Evolutionary conservation across 2,329 filamentous ascomycete genomes (phyloP).

Genomic region (Aspergillus pseudoviridinutans): DNA sequence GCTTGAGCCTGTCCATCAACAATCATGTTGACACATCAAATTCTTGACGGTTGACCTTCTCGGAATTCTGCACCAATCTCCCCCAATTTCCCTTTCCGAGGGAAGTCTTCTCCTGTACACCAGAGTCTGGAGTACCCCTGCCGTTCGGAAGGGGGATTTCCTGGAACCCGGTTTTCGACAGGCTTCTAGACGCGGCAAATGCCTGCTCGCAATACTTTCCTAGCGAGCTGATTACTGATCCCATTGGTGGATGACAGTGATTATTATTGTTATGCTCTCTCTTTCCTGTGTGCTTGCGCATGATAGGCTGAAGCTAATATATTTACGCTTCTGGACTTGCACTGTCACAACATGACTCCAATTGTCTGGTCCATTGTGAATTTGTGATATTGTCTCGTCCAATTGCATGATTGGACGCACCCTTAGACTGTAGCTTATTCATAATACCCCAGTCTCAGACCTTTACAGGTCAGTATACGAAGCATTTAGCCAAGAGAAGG

Average conservation of each 20-base stretch:
- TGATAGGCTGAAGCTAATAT: not conserved
- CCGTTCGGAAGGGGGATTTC: not conserved
- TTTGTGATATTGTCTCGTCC: too few relatives aligned
- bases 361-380: too few relatives aligned
- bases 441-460: not conserved
- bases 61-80: not conserved
- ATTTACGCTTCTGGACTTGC: not conserved
- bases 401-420: too few relatives aligned
- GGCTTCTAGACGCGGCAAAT: not conserved
- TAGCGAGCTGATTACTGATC: too few relatives aligned
- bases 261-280: not conserved
- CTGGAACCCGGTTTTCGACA: not conserved
- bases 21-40: not conserved
- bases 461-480: not conserved
- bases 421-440: not conserved
- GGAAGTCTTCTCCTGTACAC: not conserved
- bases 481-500: not conserved
- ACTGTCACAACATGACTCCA: not conserved
- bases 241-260: not conserved
- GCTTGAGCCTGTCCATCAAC: not conserved
- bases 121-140: not conserved
- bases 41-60: not conserved
- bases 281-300: not conserved
- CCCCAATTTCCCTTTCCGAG: not conserved
- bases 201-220: not conserved